phyloP scores from a whole-genome alignment of 1,284 basidiomycete species.

The Marasmius tenuissimus region DNA sequence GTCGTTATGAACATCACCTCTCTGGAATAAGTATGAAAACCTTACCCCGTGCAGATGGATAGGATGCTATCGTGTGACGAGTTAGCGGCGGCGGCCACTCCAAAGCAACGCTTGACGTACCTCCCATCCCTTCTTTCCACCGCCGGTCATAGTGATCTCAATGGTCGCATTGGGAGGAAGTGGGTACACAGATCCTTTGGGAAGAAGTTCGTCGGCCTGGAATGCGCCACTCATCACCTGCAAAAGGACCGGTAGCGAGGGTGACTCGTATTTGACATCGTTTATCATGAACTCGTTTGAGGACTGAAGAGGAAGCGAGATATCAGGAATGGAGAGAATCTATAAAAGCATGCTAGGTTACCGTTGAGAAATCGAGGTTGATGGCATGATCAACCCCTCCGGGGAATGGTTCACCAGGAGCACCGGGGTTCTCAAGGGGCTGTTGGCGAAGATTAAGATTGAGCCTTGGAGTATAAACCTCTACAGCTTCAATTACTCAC shows the following conservation, averaged over 20 bases:
- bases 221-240: constrained; percentile 25
- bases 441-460: background rate
- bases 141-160: constrained; percentile 22
- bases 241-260: constrained; percentile 28
- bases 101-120: no score
- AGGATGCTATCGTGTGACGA: constrained; percentile 20
- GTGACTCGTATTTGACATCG: constrained; percentile 19
- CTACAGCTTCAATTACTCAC: background rate
- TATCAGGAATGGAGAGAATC: no score
- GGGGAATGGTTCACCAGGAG: background rate
- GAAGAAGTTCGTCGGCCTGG: constrained; percentile 13
- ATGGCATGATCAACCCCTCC: constrained; percentile 4
- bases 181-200: constrained; percentile 21
- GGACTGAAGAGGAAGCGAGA: background rate
- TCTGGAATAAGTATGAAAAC: background rate
- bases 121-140: constrained; percentile 9
- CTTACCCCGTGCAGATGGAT: constrained; percentile 31
- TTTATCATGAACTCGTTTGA: constrained; percentile 14
- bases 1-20: background rate
- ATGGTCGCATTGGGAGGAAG: constrained; percentile 21
- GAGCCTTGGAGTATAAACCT: background rate
- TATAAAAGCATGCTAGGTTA: background rate
- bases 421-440: constrained; percentile 11
- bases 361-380: constrained; percentile 3
- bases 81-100: background rate